Percentiles rank a stretch among this genome's conserved stretches.
Evolutionary conservation across 371 early-diverging fungal species (phyloP).

Genomic region (Rhizopus sp.): DNA sequence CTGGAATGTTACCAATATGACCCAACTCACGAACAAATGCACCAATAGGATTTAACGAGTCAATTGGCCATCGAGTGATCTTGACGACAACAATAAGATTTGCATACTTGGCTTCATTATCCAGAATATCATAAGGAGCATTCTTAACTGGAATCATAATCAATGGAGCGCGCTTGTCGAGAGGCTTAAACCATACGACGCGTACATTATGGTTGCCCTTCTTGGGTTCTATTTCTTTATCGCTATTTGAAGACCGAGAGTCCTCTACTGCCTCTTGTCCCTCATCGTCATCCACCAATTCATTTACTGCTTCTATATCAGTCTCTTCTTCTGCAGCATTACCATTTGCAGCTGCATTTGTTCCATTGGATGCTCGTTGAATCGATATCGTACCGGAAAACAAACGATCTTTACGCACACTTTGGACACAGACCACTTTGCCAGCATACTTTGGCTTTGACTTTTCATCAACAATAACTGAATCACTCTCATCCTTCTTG

Average conservation of each 20-base stretch:
- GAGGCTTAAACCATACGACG: constrained; percentile 54
- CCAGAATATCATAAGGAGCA: constrained; percentile 41
- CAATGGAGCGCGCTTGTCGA: constrained; percentile 62
- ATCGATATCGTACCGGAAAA: constrained; percentile 41
- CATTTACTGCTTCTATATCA: not conserved
- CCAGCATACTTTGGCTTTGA: constrained; percentile 25
- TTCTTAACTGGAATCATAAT: constrained; percentile 53
- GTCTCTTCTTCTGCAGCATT: constrained; percentile 1
- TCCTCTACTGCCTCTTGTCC: not conserved
- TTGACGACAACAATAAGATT: constrained; percentile 24
- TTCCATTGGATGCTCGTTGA: not conserved
- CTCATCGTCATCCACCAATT: not conserved
- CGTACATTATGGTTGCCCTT: constrained; percentile 1
- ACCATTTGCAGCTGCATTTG: not conserved
- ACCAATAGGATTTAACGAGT: constrained; percentile 53
- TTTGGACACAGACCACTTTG: constrained; percentile 52
- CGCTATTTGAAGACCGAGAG: constrained; percentile 4
- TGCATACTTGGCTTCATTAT: constrained; percentile 23
- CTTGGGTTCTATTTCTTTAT: not conserved
- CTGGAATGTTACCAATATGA: constrained; percentile 51
- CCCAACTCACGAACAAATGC: constrained; percentile 48
- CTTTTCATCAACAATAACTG: constrained; percentile 8
- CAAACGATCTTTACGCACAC: constrained; percentile 40
- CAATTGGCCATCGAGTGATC: constrained; percentile 55
- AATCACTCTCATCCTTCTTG: constrained; percentile 27